Evolutionary conservation across 306 rosid genomes (phyloP).

Genomic region (Malus asiatica): DNA sequence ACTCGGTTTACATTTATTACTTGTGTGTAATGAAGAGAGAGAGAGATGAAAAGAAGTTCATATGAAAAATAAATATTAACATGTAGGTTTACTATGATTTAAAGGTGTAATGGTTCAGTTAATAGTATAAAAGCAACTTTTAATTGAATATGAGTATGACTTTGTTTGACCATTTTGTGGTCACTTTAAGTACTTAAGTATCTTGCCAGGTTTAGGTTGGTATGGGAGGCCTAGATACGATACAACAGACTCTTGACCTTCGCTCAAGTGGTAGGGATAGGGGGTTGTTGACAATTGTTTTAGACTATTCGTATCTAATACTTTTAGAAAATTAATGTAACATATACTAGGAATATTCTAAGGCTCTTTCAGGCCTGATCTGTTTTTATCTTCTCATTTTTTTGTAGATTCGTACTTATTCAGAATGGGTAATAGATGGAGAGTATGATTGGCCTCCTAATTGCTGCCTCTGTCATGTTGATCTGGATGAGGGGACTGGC

Average conservation of each 20-base stretch:
- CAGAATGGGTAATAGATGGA: constrained; percentile 98
- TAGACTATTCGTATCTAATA: neutral
- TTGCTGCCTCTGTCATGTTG: constrained; percentile 75
- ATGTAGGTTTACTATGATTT: neutral
- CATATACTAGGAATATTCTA: neutral
- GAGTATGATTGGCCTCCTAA: constrained; percentile 97
- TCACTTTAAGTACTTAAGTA: neutral
- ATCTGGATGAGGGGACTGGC: constrained; percentile 59
- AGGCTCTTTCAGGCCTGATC: constrained; percentile 10
- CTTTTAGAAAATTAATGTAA: neutral
- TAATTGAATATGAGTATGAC: neutral
- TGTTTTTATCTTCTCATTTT: constrained; percentile 18
- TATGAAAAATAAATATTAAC: neutral
- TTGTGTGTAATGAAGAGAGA: neutral
- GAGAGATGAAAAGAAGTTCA: neutral
- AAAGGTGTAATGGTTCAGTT: neutral
- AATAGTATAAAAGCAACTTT: neutral
- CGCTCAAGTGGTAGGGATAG: neutral
- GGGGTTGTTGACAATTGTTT: neutral
- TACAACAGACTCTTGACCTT: neutral
- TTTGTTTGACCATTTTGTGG: neutral
- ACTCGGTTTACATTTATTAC: neutral
- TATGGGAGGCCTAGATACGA: neutral
- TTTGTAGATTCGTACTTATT: constrained; percentile 73
- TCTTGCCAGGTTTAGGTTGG: neutral